Percentiles rank a stretch among this genome's conserved stretches.
Evolutionary conservation across 257 asterid genomes (phyloP).

Genomic region (Perilla frutescens): DNA sequence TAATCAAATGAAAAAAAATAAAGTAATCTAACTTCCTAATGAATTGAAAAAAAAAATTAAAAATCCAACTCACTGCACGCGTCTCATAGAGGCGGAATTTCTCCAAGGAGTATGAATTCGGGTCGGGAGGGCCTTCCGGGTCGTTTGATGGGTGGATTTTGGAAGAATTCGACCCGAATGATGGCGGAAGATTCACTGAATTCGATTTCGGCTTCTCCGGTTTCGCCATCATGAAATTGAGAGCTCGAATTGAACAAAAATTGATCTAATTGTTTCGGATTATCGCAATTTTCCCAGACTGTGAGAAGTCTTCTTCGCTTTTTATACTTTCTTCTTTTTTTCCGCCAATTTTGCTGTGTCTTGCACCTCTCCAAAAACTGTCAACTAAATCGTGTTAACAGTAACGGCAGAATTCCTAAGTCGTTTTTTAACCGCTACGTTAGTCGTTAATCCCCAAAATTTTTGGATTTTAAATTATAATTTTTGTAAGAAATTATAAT

Average conservation of each 20-base stretch:
- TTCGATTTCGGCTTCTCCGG: constrained; percentile 63
- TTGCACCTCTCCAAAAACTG: constrained; percentile 22
- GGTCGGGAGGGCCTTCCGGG: constrained; percentile 62
- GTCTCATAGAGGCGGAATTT: constrained; percentile 96
- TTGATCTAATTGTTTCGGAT: constrained; percentile 24
- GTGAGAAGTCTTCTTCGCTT: not conserved
- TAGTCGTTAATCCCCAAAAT: too few species aligned
- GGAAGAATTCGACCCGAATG: constrained; percentile 50
- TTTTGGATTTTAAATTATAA: too few species aligned
- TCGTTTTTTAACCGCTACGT: not conserved
- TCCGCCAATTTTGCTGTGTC: constrained; percentile 47
- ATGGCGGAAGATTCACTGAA: constrained; percentile 50
- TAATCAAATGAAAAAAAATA: constrained; percentile 2
- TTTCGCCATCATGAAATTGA: constrained; percentile 56
- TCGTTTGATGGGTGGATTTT: constrained; percentile 64
- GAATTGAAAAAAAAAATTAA: not conserved
- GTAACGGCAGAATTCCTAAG: not conserved
- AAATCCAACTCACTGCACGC: constrained; percentile 63
- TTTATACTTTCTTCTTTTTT: constrained; percentile 12
- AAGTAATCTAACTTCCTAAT: constrained; percentile 24
- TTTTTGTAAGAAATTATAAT: too few species aligned
- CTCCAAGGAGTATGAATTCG: constrained; percentile 84
- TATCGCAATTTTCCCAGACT: not conserved
- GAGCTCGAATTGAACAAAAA: constrained; percentile 29
- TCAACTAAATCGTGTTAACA: constrained; percentile 26